Base-by-base conservation (phyloP, 257 asterid species). In the Penstemon davidsonii region DNA sequence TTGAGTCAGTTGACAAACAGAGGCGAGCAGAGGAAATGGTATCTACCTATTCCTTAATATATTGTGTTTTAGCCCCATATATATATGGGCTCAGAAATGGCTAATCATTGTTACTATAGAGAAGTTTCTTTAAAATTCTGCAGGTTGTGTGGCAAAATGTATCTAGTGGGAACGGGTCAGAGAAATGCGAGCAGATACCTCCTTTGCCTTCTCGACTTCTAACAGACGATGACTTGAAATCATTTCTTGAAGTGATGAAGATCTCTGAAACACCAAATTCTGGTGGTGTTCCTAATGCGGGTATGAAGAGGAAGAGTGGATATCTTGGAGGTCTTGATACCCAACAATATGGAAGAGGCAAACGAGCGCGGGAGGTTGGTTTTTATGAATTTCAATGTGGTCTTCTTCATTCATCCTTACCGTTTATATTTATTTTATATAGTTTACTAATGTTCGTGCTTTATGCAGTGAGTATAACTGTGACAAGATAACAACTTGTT, bases 301-400 rank as follows among this genome's bases (percentile, higher is more conserved):
- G 95, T 63, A 19, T 81, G 79, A 94, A 88, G 83, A 83, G 96
- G 75, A 94, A 88, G 81, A 69, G 95, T 73, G 95, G 87, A 62
- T 60, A 69, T 81, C 80, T 84, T 65, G 97, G 97, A 69, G 91
- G 93, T 76, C 99, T 81, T 44, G 99, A 94, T 76, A 86, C 88
- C 79, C 96, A 88, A 72, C 96, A 87, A 3, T 94, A 94, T 82
- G 99, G 99, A 81, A 88, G 99, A 78, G 99, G 99, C 68, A 94
- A 94, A 83, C 86, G 99, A 80, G 88, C 96, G 38, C 84, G 97
- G 77, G 99, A 94, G 99, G 99, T 94, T 60, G 13, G 85, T 75
- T 78, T 62, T 49, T 60, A 60, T 71, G 70, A 44, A 12, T 74
- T 66, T 67, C 53, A 68, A 19, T 60, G 49, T 43, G 53, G 58